phyloP scores from a whole-genome alignment of 768 basidiomycete genomes.

The Leccinum longicurvipes region DNA sequence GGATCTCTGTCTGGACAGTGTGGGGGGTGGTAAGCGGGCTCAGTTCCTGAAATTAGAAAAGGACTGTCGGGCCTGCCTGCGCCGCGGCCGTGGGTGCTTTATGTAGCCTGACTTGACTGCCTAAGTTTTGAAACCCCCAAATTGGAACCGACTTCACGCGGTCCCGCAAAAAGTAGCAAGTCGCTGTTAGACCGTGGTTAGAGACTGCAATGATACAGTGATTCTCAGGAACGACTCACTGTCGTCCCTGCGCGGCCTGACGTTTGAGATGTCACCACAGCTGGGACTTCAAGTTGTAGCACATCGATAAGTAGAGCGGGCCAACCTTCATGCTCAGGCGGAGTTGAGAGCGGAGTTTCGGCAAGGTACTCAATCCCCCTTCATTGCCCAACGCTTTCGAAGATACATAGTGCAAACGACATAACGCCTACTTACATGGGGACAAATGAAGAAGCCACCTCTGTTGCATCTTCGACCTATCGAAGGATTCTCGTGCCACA shows the following conservation, averaged over 20 bases:
- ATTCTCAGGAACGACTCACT: slow-evolving; percentile 20
- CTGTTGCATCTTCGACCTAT: no score
- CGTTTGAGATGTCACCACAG: no score
- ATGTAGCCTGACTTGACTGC: neutral
- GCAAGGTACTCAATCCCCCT: neutral
- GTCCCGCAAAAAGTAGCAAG: slow-evolving; percentile 10
- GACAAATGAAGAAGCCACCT: no score
- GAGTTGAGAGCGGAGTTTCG: neutral
- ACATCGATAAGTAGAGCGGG: no score
- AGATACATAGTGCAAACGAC: no score
- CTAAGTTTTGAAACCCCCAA: slow-evolving; percentile 4
- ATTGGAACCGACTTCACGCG: slow-evolving; percentile 14
- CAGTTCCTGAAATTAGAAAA: slow-evolving; percentile 6
- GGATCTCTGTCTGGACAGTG: neutral
- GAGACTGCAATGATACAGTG: neutral
- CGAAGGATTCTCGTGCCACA: no score
- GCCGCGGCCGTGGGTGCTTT: neutral
- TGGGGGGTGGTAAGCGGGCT: neutral
- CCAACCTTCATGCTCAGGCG: neutral
- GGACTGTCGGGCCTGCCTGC: neutral
- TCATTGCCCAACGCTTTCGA: no score
- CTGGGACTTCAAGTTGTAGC: no score
- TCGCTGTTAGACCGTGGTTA: neutral
- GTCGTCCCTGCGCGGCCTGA: neutral
- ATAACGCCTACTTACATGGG: no score